Evolutionary conservation across 2,329 filamentous ascomycete genomes (phyloP), one percentile per base, ranked within the genome.

Genomic region (Cercospora janseana): DNA sequence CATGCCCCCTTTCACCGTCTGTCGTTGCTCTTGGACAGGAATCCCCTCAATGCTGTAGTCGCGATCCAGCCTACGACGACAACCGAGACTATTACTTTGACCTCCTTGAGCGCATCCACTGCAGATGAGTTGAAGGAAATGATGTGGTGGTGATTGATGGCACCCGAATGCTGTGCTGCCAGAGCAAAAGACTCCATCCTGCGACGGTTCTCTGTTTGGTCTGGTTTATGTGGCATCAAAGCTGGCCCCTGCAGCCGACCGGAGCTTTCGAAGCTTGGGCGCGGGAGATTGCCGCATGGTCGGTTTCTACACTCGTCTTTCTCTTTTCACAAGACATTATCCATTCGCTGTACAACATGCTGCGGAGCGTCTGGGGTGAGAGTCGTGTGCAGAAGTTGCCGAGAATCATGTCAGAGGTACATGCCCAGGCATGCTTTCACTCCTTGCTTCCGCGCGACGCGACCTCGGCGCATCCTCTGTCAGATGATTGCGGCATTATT

Each of bases 111-210:
- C 53, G 80, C 64, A 47, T 70, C 69, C 34, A 75, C 68, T 43
- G 74, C 69, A 13, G 75, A 75, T 15, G 75, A 69, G 38, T 75
- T 75, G 53, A 80, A 64, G 55, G 79, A 73, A 52, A 82, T 59
- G 23, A 72, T 72, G 58, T 81, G 77, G 55, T 72, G 69, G 56
- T 81, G 72, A 47, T 59, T 60, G 54, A 69, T 64, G 6, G 61
- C 56, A 27, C 67, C 67, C 31, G 63, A 57, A 57, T 69, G 66
- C 42, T 62, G 57, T 34, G 65, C 65, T 24, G 55, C 49, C 23
- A 69, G 38, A 20, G 59, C 54, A 44, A 68, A 68, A 15, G 57
- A 54, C 54, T 69, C 66, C 66, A 69, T 69, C 29, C 29, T 46
- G 41, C 9, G 9, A 20, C 18, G 13, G 18, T n/a, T 12, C 26